Conservation (phyloP, 108 stramenopile species). For the Skeletonema menzelii region DNA sequence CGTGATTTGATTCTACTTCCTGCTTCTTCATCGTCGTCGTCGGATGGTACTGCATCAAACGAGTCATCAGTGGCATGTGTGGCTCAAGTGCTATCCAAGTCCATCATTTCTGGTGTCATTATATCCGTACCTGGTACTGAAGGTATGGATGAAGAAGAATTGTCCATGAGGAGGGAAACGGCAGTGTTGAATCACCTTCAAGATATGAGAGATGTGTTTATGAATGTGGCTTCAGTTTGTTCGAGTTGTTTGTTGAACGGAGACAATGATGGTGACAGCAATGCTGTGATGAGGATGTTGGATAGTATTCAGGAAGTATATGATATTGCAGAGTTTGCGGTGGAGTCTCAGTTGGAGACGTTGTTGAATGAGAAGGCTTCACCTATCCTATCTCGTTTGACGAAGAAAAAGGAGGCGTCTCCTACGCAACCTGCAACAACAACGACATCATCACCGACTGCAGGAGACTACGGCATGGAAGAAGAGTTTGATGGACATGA, state of each 20-base stretch:
- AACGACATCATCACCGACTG: neutral
- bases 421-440: neutral
- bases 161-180: slow-evolving; percentile 34
- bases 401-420: neutral
- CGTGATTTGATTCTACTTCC: slow-evolving; percentile 28
- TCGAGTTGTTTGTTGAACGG: neutral
- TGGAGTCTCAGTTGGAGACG: slow-evolving; percentile 42
- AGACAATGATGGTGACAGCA: neutral
- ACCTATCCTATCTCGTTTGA: slow-evolving; percentile 21
- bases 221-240: slow-evolving; percentile 16
- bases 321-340: slow-evolving; percentile 29
- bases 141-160: slow-evolving; percentile 25
- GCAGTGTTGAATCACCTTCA: slow-evolving; percentile 29
- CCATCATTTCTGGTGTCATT: slow-evolving; percentile 3
- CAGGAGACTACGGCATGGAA: neutral
- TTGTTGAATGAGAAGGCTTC: slow-evolving; percentile 29
- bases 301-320: slow-evolving; percentile 16
- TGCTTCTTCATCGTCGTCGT: neutral
- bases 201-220: slow-evolving; percentile 34
- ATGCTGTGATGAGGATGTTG: neutral
- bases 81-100: slow-evolving; percentile 11
- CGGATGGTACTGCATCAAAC: neutral
- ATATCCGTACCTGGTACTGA: neutral
- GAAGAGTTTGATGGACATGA: slow-evolving; percentile 11
- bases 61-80: neutral